These are phyloP conservation scores for Termitomyces heimii DNA, from an alignment of 768 basidiomycete genomes.

Conservation along the genomic window DNA sequence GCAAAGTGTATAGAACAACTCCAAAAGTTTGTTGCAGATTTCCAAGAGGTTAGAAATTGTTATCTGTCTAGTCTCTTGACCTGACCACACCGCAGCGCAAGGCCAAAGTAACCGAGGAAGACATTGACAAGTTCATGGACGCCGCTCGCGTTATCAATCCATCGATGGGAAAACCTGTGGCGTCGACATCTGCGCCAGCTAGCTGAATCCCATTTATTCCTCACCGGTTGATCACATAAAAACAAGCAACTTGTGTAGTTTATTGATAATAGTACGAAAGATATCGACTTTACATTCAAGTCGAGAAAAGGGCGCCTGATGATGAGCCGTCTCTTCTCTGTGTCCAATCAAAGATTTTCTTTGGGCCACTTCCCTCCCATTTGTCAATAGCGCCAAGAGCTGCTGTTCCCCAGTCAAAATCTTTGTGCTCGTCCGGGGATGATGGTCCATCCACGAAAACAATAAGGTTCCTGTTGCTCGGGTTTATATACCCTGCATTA, in stretches of 20 bases:
- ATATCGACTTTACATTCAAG: background rate
- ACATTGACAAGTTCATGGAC: constrained; percentile 78
- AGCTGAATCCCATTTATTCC: background rate
- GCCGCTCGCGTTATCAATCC: constrained; percentile 67
- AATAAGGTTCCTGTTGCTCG: constrained; percentile 55
- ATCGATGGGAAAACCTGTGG: constrained; percentile 32
- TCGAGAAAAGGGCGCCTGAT: constrained; percentile 2
- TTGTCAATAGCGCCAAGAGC: constrained; percentile 55
- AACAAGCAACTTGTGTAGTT: background rate
- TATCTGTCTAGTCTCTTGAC: background rate
- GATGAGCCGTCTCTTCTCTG: constrained; percentile 25
- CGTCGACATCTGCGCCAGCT: background rate
- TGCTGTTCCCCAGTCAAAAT: constrained; percentile 76
- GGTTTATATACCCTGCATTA: constrained; percentile 68
- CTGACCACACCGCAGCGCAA: constrained; percentile 48
- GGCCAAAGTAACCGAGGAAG: constrained; percentile 74
- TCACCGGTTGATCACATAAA: background rate
- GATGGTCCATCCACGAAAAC: constrained; percentile 72
- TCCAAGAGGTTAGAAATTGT: constrained; percentile 59
- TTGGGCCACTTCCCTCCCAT: constrained; percentile 39
- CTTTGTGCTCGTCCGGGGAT: constrained; percentile 42
- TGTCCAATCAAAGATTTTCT: constrained; percentile 46
- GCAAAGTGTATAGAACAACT: constrained; percentile 77
- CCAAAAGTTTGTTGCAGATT: constrained; percentile 76
- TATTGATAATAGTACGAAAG: background rate